Conservation (phyloP, 2,329 filamentous ascomycete genomes). For the Colletotrichum sp. region DNA sequence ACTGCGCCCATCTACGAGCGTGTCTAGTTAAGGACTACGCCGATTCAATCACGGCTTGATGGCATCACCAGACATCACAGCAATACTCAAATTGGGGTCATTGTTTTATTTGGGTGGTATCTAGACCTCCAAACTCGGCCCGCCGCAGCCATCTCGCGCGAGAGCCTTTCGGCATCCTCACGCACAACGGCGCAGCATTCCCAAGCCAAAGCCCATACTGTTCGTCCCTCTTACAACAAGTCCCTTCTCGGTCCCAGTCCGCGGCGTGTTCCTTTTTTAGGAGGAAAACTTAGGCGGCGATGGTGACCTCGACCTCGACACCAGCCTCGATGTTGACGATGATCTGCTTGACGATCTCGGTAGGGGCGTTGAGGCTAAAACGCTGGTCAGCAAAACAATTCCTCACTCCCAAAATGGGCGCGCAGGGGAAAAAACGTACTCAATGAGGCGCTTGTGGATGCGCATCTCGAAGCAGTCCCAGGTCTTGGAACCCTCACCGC, state of each 20-base stretch:
- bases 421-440: constrained; percentile 59
- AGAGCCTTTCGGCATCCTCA: neutral
- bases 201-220: constrained; percentile 12
- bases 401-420: neutral
- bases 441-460: constrained; percentile 98
- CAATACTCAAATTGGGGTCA: neutral
- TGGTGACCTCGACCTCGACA: constrained; percentile 93
- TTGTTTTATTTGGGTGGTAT: constrained; percentile 19
- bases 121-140: constrained; percentile 20
- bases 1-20: neutral
- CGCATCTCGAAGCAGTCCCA: constrained; percentile 99
- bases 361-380: constrained; percentile 85
- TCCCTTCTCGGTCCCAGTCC: neutral
- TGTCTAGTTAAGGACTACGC: rapidly evolving
- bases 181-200: neutral
- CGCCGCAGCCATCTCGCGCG: neutral
- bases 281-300: constrained; percentile 71
- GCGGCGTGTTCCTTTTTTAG: constrained; percentile 38
- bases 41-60: neutral
- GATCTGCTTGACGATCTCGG: constrained; percentile 96
- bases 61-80: neutral
- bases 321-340: constrained; percentile 95
- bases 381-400: neutral
- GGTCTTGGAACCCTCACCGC: constrained; percentile 99
- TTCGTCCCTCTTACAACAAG: constrained; percentile 4